Conservation (phyloP, 257 asterid species). For the Haberlea rhodopensis region DNA sequence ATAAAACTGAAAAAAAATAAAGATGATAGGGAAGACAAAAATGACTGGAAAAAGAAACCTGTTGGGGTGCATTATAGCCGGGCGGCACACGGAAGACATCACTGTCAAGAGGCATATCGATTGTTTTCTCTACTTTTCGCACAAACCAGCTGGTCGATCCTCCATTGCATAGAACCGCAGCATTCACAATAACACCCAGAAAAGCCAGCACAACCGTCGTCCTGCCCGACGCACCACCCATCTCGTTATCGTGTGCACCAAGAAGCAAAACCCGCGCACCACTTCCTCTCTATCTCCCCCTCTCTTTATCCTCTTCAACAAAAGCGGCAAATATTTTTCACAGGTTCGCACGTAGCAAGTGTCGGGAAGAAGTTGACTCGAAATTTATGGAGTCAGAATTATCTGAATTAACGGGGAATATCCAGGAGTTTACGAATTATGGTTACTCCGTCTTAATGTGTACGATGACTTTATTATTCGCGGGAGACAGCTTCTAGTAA, state of each 20-base stretch:
- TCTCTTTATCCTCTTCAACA: neutral
- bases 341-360: neutral
- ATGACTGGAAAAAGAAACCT: constrained; percentile 42
- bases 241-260: neutral
- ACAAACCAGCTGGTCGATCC: constrained; percentile 65
- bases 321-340: neutral
- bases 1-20: no score
- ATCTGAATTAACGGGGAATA: no score
- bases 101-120: constrained; percentile 75
- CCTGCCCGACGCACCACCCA: neutral
- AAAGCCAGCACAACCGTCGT: constrained; percentile 10
- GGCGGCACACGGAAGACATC: constrained; percentile 79
- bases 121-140: constrained; percentile 48
- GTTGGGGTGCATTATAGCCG: constrained; percentile 93
- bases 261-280: neutral
- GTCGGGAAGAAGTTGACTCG: neutral
- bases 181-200: constrained; percentile 37
- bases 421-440: no score
- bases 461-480: no score
- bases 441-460: no score
- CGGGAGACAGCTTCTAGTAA: no score
- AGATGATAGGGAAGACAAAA: no score
- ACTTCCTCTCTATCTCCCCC: neutral
- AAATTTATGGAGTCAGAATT: neutral
- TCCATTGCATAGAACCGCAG: constrained; percentile 56